Conservation (phyloP, 805 yeast species). For the Jamesozyma jinghongensis region DNA sequence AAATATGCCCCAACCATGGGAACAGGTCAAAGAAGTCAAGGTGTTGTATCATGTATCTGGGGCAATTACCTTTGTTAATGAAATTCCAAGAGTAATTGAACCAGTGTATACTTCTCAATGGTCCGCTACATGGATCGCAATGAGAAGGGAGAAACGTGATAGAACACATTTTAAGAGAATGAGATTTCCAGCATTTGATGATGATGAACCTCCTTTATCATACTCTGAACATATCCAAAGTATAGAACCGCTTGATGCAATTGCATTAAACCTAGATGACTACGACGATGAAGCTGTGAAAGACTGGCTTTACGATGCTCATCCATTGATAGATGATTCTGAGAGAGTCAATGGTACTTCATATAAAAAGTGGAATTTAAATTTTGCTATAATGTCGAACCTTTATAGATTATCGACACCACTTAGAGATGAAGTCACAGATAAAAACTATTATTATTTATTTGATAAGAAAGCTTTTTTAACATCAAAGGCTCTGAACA, state of each 20-base stretch:
- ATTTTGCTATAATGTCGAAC: constrained; percentile 51
- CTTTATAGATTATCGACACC: constrained; percentile 66
- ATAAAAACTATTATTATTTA: constrained; percentile 55
- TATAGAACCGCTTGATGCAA: constrained; percentile 61
- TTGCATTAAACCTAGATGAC: constrained; percentile 56
- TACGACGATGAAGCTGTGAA: constrained; percentile 49
- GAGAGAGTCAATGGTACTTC: constrained; percentile 64
- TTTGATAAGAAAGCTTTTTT: constrained; percentile 74
- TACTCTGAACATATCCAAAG: constrained; percentile 75
- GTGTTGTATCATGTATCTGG: constrained; percentile 88
- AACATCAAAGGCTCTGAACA: constrained; percentile 84
- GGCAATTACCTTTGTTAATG: constrained; percentile 92
- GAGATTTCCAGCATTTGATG: constrained; percentile 94
- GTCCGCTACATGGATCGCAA: constrained; percentile 86
- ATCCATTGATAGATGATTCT: constrained; percentile 55
- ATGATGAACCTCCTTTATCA: constrained; percentile 87
- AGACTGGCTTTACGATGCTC: constrained; percentile 77
- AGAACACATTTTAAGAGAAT: constrained; percentile 82
- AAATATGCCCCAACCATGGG: constrained; percentile 99
- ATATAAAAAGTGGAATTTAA: constrained; percentile 62
- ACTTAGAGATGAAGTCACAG: constrained; percentile 47
- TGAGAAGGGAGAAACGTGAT: constrained; percentile 92
- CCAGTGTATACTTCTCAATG: constrained; percentile 91
- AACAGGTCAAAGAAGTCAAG: constrained; percentile 68
- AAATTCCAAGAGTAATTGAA: constrained; percentile 81